phyloP scores from a whole-genome alignment of 371 early-diverging fungal genomes.

The Apophysomyces trapeziformis region DNA sequence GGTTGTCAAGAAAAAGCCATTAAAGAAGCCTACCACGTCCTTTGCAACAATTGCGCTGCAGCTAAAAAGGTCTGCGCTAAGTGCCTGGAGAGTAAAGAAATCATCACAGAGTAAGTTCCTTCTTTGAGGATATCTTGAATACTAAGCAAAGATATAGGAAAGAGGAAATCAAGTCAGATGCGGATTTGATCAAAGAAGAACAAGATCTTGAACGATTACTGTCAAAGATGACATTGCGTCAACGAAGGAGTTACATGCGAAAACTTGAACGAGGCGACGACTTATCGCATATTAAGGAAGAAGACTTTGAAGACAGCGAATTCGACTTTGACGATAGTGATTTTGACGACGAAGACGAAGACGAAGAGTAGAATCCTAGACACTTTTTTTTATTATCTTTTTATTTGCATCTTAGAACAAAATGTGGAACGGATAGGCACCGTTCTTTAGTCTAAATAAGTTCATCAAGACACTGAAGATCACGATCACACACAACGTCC shows the following conservation, averaged over 20 bases:
- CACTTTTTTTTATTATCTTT: not conserved
- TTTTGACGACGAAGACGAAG: slow-evolving; percentile 40
- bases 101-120: slow-evolving; percentile 38
- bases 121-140: not conserved
- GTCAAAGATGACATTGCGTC: slow-evolving; percentile 80
- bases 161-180: slow-evolving; percentile 60
- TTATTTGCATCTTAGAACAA: slow-evolving; percentile 46
- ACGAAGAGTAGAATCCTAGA: slow-evolving; percentile 26
- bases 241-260: slow-evolving; percentile 82
- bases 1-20: slow-evolving; percentile 83
- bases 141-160: slow-evolving; percentile 29
- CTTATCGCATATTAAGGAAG: slow-evolving; percentile 36
- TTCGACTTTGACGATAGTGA: slow-evolving; percentile 52
- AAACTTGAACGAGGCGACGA: slow-evolving; percentile 77
- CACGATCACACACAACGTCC: slow-evolving; percentile 56
- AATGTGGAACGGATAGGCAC: slow-evolving; percentile 77
- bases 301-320: slow-evolving; percentile 47
- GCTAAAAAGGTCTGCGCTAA: slow-evolving; percentile 90
- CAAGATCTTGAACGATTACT: slow-evolving; percentile 77
- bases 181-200: slow-evolving; percentile 65
- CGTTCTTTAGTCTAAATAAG: slow-evolving; percentile 75
- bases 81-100: slow-evolving; percentile 79
- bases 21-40: slow-evolving; percentile 94
- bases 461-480: slow-evolving; percentile 68
- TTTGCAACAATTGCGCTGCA: slow-evolving; percentile 87